Conservation (phyloP, 495 filamentous ascomycete species). For the Evansstolkia leycettana region DNA sequence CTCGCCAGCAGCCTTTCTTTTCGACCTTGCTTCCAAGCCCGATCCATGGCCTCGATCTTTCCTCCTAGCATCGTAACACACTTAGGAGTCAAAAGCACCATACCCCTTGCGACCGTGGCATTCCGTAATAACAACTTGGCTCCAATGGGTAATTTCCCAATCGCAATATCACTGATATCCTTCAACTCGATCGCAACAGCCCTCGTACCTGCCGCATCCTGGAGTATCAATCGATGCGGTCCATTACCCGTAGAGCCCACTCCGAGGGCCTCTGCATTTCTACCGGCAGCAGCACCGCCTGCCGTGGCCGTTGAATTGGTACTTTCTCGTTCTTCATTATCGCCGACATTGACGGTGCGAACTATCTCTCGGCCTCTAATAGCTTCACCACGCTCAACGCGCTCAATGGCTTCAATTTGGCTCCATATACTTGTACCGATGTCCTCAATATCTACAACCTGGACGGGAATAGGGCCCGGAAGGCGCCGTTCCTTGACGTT, state of each 20-base stretch:
- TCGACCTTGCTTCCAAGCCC: conserved; percentile 59
- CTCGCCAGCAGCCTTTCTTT: conserved; percentile 54
- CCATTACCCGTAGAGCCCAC: conserved; percentile 27
- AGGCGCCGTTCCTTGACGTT: conserved; percentile 42
- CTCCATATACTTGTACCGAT: conserved; percentile 66
- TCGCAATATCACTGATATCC: conserved; percentile 47
- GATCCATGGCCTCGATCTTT: conserved; percentile 72
- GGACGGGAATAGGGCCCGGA: conserved; percentile 51
- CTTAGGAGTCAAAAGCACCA: conserved; percentile 60
- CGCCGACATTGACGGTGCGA: conserved; percentile 45
- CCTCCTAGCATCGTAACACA: conserved; percentile 62
- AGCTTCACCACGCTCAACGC: conserved; percentile 68
- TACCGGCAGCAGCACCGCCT: conserved; percentile 2
- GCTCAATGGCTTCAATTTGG: conserved; percentile 78
- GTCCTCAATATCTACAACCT: conserved; percentile 78
- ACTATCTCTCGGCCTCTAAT: conserved; percentile 76
- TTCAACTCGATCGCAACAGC: conserved; percentile 65
- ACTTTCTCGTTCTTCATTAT: conserved; percentile 20
- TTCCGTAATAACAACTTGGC: conserved; percentile 64
- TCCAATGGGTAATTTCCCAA: conserved; percentile 60
- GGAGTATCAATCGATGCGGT: conserved; percentile 69
- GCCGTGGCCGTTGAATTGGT: conserved; percentile 1
- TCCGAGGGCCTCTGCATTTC: conserved; percentile 5
- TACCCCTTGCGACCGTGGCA: conserved; percentile 57
- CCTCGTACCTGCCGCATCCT: conserved; percentile 62